Evolutionary conservation across 148 eudicot species (phyloP), one percentile per base, ranked within the genome.

Genomic region (Amaranthus cruentus): DNA sequence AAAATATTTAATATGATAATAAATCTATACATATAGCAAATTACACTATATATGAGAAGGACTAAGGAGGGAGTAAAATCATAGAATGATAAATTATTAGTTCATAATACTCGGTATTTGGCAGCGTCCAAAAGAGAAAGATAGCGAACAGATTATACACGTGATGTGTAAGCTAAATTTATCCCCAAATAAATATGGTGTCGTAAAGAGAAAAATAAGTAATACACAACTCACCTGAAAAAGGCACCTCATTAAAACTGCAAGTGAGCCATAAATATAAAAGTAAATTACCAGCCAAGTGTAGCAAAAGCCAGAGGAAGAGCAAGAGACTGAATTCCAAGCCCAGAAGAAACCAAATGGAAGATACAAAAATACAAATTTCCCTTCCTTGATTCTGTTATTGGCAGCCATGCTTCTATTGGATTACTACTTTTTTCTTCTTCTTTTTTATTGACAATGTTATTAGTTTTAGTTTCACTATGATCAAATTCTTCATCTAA

Each of bases 321-420:
- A 44, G 71, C 51, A 44, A 86, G 81, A 10, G 81, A 80, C 51
- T 83, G 84, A 50, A 79, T 9, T 13, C 84, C 84, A 63, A 86
- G 77, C 47, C 88, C 86, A 15, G 86, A 79, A 11, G 77, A 78
- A 7, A 86, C 13, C 51, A 80, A 73, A 64, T 81, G 88, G 43
- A 86, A 86, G 6, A 85, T 68, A 6, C 83, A 75, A 47, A 42
- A 81, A 55, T 13, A 83, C 8, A 84, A 59, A 54, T 86, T 86
- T 62, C 88, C 86, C 9, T 83, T 79, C 46, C 86, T 86, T 1
- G 86, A 81, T 73, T 85, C 86, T 6, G 88, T 85, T 15, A 85
- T 80, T 4, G 80, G 83, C 55, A 76, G 80, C 74, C 77, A 76
- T 69, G 47, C 74, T 68, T 81, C 83, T 10, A 14, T 44, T 4